Evolutionary conservation across 345 rosid species (phyloP).

Genomic region (Eucalyptus polybractea): DNA sequence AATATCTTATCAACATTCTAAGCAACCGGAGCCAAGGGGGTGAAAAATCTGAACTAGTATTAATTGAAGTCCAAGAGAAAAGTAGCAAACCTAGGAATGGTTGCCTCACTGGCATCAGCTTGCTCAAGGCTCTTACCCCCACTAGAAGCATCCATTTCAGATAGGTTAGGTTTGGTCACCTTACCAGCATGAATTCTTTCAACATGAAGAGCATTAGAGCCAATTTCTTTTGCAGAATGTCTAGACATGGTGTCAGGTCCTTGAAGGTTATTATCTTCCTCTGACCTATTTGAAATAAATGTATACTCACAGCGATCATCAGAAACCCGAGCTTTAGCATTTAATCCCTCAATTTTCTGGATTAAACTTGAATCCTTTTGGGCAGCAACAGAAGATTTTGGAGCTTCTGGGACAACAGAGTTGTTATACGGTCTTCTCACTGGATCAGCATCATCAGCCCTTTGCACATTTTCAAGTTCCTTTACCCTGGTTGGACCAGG

Average conservation of each 20-base stretch:
- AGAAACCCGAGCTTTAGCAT: slow-evolving; percentile 57
- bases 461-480: slow-evolving; percentile 10
- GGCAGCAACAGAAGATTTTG: not conserved
- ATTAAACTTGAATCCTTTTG: slow-evolving; percentile 56
- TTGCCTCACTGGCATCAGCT: slow-evolving; percentile 14
- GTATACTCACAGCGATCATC: slow-evolving; percentile 36
- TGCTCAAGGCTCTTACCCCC: slow-evolving; percentile 26
- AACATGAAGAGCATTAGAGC: slow-evolving; percentile 7
- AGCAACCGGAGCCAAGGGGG: slow-evolving; percentile 1
- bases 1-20: slow-evolving; percentile 7
- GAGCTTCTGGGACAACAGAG: slow-evolving; percentile 8
- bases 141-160: slow-evolving; percentile 20
- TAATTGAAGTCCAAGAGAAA: not conserved
- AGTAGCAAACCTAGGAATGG: slow-evolving; percentile 47
- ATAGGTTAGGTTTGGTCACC: slow-evolving; percentile 8
- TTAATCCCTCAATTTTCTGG: slow-evolving; percentile 82
- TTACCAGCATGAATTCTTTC: slow-evolving; percentile 15
- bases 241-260: slow-evolving; percentile 10
- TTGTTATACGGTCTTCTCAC: slow-evolving; percentile 14
- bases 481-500: slow-evolving; percentile 15
- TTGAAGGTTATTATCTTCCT: slow-evolving; percentile 27
- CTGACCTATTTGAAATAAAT: slow-evolving; percentile 19
- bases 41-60: not conserved
- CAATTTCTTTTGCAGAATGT: slow-evolving; percentile 22
- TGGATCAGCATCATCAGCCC: slow-evolving; percentile 17